These are phyloP conservation scores for Zasmidium cellare DNA, from an alignment of 2,329 filamentous ascomycete genomes.

Conservation along the genomic window DNA sequence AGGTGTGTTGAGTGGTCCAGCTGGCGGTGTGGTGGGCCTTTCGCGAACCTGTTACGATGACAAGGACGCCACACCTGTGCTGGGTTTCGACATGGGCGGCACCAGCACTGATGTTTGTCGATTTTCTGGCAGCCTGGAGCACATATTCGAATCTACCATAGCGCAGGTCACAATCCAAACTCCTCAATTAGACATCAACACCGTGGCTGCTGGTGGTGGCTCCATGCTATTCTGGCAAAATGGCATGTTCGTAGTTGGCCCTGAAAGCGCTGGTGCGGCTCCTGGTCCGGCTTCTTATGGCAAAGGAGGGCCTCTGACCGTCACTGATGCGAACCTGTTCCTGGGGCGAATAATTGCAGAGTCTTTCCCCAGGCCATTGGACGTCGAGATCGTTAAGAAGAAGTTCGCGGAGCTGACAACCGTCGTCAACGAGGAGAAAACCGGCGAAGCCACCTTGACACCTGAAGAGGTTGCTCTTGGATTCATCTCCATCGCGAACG, in stretches of 20 bases:
- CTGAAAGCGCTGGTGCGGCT: constrained; percentile 27
- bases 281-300: constrained; percentile 38
- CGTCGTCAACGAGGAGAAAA: constrained; percentile 40
- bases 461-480: constrained; percentile 81
- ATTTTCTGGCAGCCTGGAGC: constrained; percentile 35
- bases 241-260: constrained; percentile 19
- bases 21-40: constrained; percentile 38
- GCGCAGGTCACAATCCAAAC: constrained; percentile 35
- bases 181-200: constrained; percentile 38
- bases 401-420: constrained; percentile 22
- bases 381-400: constrained; percentile 15
- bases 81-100: constrained; percentile 31
- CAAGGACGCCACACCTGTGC: constrained; percentile 27
- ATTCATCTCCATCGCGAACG: constrained; percentile 81
- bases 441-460: constrained; percentile 61
- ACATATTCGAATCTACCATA: constrained; percentile 36
- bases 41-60: constrained; percentile 34
- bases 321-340: constrained; percentile 39
- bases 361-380: constrained; percentile 32
- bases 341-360: constrained; percentile 34
- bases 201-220: constrained; percentile 49
- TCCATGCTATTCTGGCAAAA: constrained; percentile 40
- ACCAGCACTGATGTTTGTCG: constrained; percentile 36
- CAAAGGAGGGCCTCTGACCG: constrained; percentile 37
- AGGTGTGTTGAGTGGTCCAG: constrained; percentile 36